Percentiles rank a stretch among this genome's conserved stretches.
Evolutionary conservation across 805 yeast species (phyloP).

Genomic region (Saturnispora halmiae): DNA sequence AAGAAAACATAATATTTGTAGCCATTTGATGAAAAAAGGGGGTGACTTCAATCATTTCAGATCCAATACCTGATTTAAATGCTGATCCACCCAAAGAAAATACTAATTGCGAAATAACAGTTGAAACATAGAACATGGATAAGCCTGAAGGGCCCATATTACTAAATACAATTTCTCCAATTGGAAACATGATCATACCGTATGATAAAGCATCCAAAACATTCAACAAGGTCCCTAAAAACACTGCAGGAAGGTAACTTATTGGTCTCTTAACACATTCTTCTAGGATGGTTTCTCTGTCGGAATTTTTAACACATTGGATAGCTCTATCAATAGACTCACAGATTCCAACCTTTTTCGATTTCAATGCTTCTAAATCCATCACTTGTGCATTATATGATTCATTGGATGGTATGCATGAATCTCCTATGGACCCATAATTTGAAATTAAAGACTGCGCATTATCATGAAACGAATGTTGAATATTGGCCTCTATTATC

Average conservation of each 20-base stretch:
- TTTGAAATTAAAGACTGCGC: no score
- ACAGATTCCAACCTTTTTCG: not conserved
- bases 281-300: slow-evolving; percentile 17
- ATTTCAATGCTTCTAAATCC: slow-evolving; percentile 13
- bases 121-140: slow-evolving; percentile 88
- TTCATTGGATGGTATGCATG: no score
- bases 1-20: slow-evolving; percentile 43
- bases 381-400: not conserved
- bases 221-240: slow-evolving; percentile 75
- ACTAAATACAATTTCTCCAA: slow-evolving; percentile 69
- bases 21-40: slow-evolving; percentile 98
- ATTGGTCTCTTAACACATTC: slow-evolving; percentile 33
- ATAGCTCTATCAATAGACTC: not conserved
- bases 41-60: slow-evolving; percentile 98
- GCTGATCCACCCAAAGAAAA: slow-evolving; percentile 87
- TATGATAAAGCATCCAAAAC: slow-evolving; percentile 89
- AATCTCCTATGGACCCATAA: slow-evolving; percentile 5
- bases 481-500: no score
- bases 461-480: no score
- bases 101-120: slow-evolving; percentile 81
- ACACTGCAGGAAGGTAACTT: slow-evolving; percentile 64
- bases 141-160: slow-evolving; percentile 80
- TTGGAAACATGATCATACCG: slow-evolving; percentile 96
- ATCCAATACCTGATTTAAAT: slow-evolving; percentile 85
- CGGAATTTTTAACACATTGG: slow-evolving; percentile 13